These are phyloP conservation scores for Oryza glaberrima DNA, from an alignment of 176 grass and related monocot species.

Conservation along the genomic window DNA sequence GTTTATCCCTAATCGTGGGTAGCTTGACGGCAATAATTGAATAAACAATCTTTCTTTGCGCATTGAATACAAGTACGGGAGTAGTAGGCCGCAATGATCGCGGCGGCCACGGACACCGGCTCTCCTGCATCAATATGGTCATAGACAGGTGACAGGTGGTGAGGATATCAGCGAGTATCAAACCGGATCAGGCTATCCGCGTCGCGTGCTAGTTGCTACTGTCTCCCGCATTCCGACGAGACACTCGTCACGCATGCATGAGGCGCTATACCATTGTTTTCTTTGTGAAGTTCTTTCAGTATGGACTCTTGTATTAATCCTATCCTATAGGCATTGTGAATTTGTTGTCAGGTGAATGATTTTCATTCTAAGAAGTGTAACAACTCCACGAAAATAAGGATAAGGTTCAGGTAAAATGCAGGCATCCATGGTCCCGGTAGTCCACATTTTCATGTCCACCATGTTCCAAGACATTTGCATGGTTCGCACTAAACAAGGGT, in stretches of 20 bases:
- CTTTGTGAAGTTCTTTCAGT: too few species aligned
- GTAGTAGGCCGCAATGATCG: too few species aligned
- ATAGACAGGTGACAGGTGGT: not conserved
- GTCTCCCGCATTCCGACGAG: not conserved
- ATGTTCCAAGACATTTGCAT: not conserved
- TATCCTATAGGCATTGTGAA: too few species aligned
- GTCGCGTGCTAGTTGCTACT: not conserved
- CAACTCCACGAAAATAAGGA: not conserved
- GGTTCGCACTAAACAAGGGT: not conserved
- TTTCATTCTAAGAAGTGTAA: too few species aligned
- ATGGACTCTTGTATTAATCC: too few species aligned
- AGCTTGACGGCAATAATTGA: too few species aligned
- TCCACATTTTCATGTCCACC: too few species aligned
- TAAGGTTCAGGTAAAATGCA: not conserved
- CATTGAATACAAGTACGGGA: too few species aligned
- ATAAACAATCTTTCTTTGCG: too few species aligned
- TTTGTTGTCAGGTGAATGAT: too few species aligned
- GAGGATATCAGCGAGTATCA: not conserved
- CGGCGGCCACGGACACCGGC: too few species aligned
- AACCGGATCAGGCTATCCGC: not conserved
- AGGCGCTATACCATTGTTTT: not conserved
- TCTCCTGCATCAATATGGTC: too few species aligned
- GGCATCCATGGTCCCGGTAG: not conserved
- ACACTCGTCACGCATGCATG: conserved; percentile 8
- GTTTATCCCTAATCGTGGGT: not conserved